Evolutionary conservation across 2,329 filamentous ascomycete species (phyloP), one percentile per base, ranked within the genome.

Genomic region (Nigrospora oryzae): DNA sequence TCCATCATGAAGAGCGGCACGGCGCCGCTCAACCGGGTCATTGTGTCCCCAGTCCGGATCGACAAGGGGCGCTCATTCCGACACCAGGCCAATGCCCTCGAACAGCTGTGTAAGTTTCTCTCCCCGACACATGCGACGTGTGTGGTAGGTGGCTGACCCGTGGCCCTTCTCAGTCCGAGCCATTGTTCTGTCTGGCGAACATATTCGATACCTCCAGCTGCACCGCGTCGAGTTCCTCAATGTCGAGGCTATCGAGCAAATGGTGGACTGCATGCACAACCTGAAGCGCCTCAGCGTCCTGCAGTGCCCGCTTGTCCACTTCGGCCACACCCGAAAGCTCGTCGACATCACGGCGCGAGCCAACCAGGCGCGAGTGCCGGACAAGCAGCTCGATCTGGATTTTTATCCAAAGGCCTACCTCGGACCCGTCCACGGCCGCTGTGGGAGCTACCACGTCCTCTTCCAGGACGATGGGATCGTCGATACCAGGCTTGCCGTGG

Each of bases 281-380:
- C 47, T 64, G 0, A 44, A 53, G 37, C 36, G 43, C 0, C 31
- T 64, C 1, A 49, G 53, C 7, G 40, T 64, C 1, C 48, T 59
- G 28, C 52, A 58, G 7, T 64, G 61, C 42, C 59, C 61, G 13
- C 44, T 63, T 0, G 32, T 64, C 1, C 52, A 58, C 39, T 50
- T 64, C 13, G 50, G 51, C 1, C 16, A 43, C 3, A 50, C 57
- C 1, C 36, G 47, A 6, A 30, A 38, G 0, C 30, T 64, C 0
- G 15, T 64, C 4, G 31, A 53, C 1, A 7, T 45, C 0, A 19
- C 62, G 1, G 48, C 48, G 0, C 11, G 44, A 0, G 49, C 46
- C 32, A 58, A 60, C 38, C 3, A 43, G 13, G 19, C 43, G 13
- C 44, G 43, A 31, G 5, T n/a, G 11, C 32, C 40, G 6, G 17